Evolutionary conservation across 106 monocot genomes (phyloP).

Genomic region (Dendrobium chrysotoxum): DNA sequence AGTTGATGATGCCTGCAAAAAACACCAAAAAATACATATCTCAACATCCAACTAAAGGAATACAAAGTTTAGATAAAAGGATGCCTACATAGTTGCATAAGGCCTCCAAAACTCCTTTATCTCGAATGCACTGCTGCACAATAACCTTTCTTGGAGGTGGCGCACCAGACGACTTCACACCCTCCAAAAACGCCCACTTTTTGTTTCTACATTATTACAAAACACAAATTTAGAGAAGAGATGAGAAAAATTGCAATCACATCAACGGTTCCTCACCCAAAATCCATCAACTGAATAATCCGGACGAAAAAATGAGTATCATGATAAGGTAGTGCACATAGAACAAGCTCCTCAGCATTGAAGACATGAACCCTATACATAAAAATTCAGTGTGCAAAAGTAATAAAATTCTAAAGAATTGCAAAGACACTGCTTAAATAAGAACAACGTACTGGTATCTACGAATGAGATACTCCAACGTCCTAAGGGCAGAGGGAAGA

Average conservation of each 20-base stretch:
- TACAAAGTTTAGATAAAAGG: not conserved
- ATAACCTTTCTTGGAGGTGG: slow-evolving; percentile 73
- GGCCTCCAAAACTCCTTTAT: slow-evolving; percentile 75
- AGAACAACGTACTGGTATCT: slow-evolving; percentile 57
- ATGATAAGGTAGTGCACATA: slow-evolving; percentile 80
- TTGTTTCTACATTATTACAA: slow-evolving; percentile 36
- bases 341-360: slow-evolving; percentile 72
- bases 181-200: slow-evolving; percentile 86
- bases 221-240: not conserved
- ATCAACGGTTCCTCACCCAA: slow-evolving; percentile 64
- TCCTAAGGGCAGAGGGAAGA: slow-evolving; percentile 54
- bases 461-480: slow-evolving; percentile 85
- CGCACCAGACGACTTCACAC: slow-evolving; percentile 72
- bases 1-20: slow-evolving; percentile 54
- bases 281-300: slow-evolving; percentile 70
- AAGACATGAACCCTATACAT: slow-evolving; percentile 68
- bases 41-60: not conserved
- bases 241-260: slow-evolving; percentile 10
- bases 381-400: slow-evolving; percentile 5
- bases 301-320: slow-evolving; percentile 73
- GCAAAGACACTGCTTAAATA: not conserved
- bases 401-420: not conserved
- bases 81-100: slow-evolving; percentile 78
- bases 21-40: not conserved
- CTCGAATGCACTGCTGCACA: slow-evolving; percentile 84